A percentile compares a stretch with the other conserved stretches of the same genome.
These are phyloP conservation scores for Magnusiomyces tetraspermus DNA, from an alignment of 1,139 yeast species.

Conservation along the genomic window DNA sequence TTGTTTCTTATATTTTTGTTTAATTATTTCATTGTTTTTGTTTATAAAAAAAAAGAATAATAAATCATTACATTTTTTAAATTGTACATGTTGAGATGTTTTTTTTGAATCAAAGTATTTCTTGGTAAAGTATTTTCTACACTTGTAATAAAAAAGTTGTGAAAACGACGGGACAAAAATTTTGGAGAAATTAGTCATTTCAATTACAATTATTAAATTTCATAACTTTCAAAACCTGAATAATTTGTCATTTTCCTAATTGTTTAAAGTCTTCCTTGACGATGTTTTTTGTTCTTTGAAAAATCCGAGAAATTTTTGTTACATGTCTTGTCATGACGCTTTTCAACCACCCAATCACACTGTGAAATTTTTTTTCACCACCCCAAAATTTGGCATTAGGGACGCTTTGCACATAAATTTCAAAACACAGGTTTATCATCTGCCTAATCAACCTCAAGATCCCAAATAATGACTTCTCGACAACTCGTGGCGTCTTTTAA, in stretches of 20 bases:
- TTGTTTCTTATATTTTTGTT: slow-evolving; percentile 34
- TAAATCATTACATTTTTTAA: too few species aligned
- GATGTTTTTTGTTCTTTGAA: too few species aligned
- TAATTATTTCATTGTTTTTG: slow-evolving; percentile 18
- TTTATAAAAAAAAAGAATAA: background rate
- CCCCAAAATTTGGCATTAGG: background rate
- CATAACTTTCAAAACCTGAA: background rate
- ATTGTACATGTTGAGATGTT: too few species aligned
- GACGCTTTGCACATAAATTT: background rate
- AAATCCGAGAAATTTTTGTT: too few species aligned
- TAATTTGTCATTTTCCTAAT: too few species aligned
- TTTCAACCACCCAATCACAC: background rate
- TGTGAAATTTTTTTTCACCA: background rate
- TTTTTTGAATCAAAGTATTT: too few species aligned
- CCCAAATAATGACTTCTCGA: background rate
- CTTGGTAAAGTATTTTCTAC: too few species aligned
- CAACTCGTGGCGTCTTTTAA: background rate
- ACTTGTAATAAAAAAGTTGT: too few species aligned
- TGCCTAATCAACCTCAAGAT: background rate
- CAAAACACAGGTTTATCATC: background rate
- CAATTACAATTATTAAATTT: too few species aligned
- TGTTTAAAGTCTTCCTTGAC: too few species aligned
- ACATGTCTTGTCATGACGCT: background rate
- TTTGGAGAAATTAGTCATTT: too few species aligned
- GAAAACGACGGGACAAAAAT: too few species aligned